Conservation (phyloP, 495 filamentous ascomycete species). For the Lasiosphaeria hispida region DNA sequence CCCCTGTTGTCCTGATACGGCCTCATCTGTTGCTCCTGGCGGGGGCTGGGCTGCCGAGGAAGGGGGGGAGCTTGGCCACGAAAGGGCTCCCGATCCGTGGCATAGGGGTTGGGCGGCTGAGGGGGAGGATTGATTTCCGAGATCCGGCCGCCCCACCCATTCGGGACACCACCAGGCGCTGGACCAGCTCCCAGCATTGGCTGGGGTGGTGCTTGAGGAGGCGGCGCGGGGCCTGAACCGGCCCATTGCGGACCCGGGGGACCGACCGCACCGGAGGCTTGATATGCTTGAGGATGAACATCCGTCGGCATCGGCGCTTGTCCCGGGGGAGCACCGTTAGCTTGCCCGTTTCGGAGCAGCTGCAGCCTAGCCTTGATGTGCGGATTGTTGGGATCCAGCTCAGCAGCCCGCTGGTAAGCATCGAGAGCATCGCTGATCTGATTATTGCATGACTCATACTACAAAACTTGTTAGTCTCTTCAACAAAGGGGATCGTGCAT, state of each 20-base stretch:
- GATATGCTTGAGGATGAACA: conserved; percentile 74
- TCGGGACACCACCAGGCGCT: conserved; percentile 61
- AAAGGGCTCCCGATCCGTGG: conserved; percentile 63
- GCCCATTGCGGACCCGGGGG: conserved; percentile 86
- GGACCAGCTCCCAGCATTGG: conserved; percentile 52
- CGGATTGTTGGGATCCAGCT: conserved; percentile 87
- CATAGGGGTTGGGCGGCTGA: conserved; percentile 73
- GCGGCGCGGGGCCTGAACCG: conserved; percentile 60
- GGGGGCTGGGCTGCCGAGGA: conserved; percentile 66
- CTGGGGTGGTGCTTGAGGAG: conserved; percentile 39
- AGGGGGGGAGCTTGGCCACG: conserved; percentile 60
- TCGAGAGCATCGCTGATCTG: conserved; percentile 96
- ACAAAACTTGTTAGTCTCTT: conserved; percentile 21
- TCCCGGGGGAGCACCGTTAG: conserved; percentile 62
- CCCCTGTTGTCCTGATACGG: conserved; percentile 69
- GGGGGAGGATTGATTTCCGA: conserved; percentile 74
- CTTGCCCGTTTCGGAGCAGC: conserved; percentile 75
- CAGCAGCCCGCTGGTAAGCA: conserved; percentile 90
- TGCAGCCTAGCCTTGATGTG: conserved; percentile 96
- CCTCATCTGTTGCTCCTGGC: conserved; percentile 68
- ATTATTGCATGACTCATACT: conserved; percentile 99
- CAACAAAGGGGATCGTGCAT: not conserved
- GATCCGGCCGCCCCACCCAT: conserved; percentile 72
- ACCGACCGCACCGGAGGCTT: conserved; percentile 63
- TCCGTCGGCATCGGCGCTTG: conserved; percentile 49